Conservation (phyloP, 305 asterid genomes). For the Fraxinus dipetala region DNA sequence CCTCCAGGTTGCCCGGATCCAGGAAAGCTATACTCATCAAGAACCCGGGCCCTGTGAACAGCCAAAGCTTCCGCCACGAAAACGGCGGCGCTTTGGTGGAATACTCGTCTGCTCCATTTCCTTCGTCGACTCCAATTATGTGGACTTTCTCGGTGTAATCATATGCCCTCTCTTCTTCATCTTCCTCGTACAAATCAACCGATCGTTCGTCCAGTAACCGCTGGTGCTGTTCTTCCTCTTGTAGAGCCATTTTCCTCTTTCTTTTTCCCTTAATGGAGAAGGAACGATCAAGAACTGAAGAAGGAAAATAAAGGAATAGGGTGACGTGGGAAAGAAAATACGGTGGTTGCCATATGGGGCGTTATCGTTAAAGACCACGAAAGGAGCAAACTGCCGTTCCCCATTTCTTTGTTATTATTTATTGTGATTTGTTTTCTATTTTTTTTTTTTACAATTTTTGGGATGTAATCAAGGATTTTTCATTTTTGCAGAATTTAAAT, state of each 20-base stretch:
- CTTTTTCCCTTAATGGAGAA: neutral
- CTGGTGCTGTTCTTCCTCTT: slow-evolving; percentile 34
- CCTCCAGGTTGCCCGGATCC: slow-evolving; percentile 95
- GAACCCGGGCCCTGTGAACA: slow-evolving; percentile 90
- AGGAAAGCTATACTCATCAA: slow-evolving; percentile 88
- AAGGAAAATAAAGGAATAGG: neutral
- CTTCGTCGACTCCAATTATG: slow-evolving; percentile 49
- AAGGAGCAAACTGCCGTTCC: neutral
- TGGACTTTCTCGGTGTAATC: slow-evolving; percentile 56
- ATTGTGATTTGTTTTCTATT: too few species aligned
- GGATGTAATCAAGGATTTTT: too few species aligned
- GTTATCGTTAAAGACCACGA: neutral
- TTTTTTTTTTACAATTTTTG: too few species aligned
- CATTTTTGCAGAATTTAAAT: too few species aligned
- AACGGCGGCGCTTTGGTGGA: slow-evolving; percentile 58
- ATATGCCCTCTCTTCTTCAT: slow-evolving; percentile 53
- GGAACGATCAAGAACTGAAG: neutral
- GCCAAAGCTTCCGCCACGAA: slow-evolving; percentile 93
- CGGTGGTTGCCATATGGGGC: slow-evolving; percentile 12
- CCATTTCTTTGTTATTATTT: neutral
- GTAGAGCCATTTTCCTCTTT: slow-evolving; percentile 36
- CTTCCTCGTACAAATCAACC: slow-evolving; percentile 30
- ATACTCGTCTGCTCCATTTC: slow-evolving; percentile 35
- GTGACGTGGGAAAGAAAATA: neutral
- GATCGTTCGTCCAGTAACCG: slow-evolving; percentile 28